Conservation (phyloP, 2,329 filamentous ascomycete genomes). For the Botrytis fabae region DNA sequence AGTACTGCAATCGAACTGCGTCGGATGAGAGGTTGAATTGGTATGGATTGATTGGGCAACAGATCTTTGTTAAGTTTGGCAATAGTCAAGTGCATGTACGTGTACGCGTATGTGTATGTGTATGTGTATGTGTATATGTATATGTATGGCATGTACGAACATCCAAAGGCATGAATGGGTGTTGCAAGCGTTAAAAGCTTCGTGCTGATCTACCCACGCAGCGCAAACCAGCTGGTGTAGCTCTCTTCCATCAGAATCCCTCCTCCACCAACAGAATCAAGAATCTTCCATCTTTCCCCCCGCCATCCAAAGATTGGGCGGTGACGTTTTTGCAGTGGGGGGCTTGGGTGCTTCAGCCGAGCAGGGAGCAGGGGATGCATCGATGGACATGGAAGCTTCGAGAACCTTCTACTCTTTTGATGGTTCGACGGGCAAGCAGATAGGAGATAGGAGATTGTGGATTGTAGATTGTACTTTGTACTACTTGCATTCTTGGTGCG, state of each 20-base stretch:
- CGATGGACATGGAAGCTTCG: neutral
- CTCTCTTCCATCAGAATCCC: neutral
- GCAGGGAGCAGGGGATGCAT: neutral
- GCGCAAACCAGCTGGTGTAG: neutral
- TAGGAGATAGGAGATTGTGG: no score
- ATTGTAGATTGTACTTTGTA: no score
- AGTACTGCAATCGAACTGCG: neutral
- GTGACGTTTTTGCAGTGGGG: slow-evolving; percentile 20
- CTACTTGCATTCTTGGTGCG: no score
- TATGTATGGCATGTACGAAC: neutral
- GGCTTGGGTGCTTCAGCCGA: neutral
- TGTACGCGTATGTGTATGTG: no score
- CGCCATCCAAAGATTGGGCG: neutral
- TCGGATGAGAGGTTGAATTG: neutral
- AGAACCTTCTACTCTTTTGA: neutral
- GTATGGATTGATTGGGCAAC: neutral
- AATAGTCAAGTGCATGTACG: neutral
- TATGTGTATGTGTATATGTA: no score
- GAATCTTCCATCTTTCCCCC: slow-evolving; percentile 17
- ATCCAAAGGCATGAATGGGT: neutral
- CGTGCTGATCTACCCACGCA: neutral
- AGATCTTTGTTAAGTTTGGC: neutral
- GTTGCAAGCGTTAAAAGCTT: neutral
- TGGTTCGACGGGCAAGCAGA: no score
- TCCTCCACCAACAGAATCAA: slow-evolving; percentile 2